These are phyloP conservation scores for Picea abies DNA, from an alignment of 83 land plant genomes.

Conservation along the genomic window DNA sequence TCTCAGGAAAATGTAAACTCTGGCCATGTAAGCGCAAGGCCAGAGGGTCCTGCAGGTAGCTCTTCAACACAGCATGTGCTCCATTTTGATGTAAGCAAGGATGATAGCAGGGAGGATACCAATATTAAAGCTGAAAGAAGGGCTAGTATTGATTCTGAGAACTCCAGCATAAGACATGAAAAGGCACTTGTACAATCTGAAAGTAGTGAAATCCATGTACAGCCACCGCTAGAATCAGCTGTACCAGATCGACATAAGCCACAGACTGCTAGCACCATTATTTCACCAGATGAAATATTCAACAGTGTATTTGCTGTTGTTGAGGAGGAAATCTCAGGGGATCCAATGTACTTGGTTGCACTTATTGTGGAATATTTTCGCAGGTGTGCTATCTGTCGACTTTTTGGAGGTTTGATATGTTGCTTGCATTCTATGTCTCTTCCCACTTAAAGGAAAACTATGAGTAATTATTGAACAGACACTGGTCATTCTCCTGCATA, in stretches of 20 bases:
- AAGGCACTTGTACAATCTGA: conserved; percentile 22
- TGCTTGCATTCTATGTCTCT: neutral
- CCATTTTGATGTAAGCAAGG: neutral
- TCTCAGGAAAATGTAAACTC: conserved; percentile 30
- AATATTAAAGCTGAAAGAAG: conserved; percentile 16
- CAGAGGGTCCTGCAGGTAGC: conserved; percentile 7
- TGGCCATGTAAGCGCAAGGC: conserved; percentile 9
- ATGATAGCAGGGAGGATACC: conserved; percentile 11
- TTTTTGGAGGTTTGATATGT: neutral
- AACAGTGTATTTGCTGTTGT: conserved; percentile 71
- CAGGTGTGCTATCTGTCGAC: conserved; percentile 53
- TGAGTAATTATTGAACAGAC: neutral
- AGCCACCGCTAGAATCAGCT: conserved; percentile 25
- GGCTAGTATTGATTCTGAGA: conserved; percentile 14
- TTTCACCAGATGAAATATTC: conserved; percentile 94
- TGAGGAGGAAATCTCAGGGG: conserved; percentile 88
- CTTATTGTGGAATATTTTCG: conserved; percentile 80
- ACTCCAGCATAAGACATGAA: conserved; percentile 14
- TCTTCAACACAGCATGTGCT: conserved; percentile 5
- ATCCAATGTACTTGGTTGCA: conserved; percentile 69
- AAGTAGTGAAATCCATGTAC: conserved; percentile 16
- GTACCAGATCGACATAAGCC: conserved; percentile 34
- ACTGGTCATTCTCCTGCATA: neutral
- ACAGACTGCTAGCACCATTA: conserved; percentile 38
- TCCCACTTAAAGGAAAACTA: neutral